A percentile compares a stretch with the other conserved stretches of the same genome.
phyloP scores from a whole-genome alignment of 306 rosid species.

The Citrullus amarus region DNA sequence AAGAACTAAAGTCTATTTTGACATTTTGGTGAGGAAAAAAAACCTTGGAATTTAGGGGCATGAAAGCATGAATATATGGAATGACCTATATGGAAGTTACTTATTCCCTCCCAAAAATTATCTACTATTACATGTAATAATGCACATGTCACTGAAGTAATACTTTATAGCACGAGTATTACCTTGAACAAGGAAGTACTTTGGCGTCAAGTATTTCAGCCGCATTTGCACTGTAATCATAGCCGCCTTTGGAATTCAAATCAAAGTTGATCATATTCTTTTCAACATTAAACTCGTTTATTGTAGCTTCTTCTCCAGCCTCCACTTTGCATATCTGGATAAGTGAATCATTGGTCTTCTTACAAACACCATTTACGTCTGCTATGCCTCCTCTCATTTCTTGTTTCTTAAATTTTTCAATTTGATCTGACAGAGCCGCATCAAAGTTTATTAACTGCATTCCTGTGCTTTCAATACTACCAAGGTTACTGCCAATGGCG shows the following conservation, averaged over 20 bases:
- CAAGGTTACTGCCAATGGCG: constrained; percentile 28
- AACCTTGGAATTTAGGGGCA: not conserved
- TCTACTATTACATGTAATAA: not conserved
- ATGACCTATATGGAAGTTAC: not conserved
- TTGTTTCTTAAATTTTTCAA: constrained; percentile 49
- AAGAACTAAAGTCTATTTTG: not conserved
- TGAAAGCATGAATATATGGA: not conserved
- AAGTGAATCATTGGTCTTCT: constrained; percentile 19
- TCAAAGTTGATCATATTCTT: constrained; percentile 44
- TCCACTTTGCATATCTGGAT: constrained; percentile 26
- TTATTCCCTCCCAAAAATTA: not conserved
- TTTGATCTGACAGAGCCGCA: constrained; percentile 47
- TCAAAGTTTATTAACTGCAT: constrained; percentile 57
- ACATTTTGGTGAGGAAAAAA: not conserved
- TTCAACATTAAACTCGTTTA: constrained; percentile 35
- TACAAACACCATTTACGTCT: constrained; percentile 24
- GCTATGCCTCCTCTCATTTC: constrained; percentile 34
- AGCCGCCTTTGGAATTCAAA: constrained; percentile 55
- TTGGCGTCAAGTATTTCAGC: constrained; percentile 41
- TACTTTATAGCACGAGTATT: not conserved
- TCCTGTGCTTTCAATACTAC: constrained; percentile 38
- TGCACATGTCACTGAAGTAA: constrained; percentile 1
- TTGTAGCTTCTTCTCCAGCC: constrained; percentile 24
- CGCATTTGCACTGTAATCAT: constrained; percentile 44
- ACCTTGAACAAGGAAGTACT: constrained; percentile 37